A percentile compares a stretch with the other conserved stretches of the same genome.
phyloP scores from a whole-genome alignment of 2,329 filamentous ascomycete genomes.

The Tympanopsis confertula region DNA sequence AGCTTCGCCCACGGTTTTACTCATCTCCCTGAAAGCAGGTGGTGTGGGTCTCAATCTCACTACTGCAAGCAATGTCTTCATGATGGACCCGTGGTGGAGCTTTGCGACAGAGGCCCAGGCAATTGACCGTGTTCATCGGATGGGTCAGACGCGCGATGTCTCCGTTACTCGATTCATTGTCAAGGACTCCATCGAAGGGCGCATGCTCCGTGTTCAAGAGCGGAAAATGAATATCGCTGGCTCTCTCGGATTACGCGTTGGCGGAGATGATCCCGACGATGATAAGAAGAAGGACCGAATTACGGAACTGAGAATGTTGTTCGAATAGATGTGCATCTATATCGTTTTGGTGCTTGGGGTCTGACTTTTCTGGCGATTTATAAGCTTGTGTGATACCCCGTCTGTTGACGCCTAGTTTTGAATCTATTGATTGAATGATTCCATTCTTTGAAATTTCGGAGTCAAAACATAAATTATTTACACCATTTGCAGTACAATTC shows the following conservation, averaged over 20 bases:
- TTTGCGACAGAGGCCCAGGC: slow-evolving; percentile 11
- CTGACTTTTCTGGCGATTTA: too few relatives aligned
- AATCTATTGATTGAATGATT: too few relatives aligned
- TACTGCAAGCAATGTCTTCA: slow-evolving; percentile 8
- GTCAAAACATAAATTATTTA: too few relatives aligned
- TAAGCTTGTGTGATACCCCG: too few relatives aligned
- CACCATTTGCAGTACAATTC: too few relatives aligned
- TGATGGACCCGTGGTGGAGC: slow-evolving; percentile 10
- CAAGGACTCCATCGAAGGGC: slow-evolving; percentile 9
- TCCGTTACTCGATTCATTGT: slow-evolving; percentile 10
- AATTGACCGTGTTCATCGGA: slow-evolving; percentile 11
- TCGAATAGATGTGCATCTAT: not conserved
- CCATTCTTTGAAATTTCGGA: too few relatives aligned
- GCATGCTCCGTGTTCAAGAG: not conserved
- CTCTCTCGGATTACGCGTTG: not conserved
- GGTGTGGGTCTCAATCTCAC: slow-evolving; percentile 50
- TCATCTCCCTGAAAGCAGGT: slow-evolving; percentile 78
- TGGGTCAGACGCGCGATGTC: slow-evolving; percentile 10
- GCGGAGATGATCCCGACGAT: not conserved
- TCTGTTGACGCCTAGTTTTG: too few relatives aligned
- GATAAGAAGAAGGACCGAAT: slow-evolving; percentile 1
- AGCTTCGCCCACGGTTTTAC: slow-evolving; percentile 42
- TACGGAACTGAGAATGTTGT: not conserved
- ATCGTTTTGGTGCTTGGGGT: not conserved
- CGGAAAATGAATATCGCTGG: slow-evolving; percentile 1